phyloP scores from a whole-genome alignment of 306 rosid genomes.

The Luffa acutangula region DNA sequence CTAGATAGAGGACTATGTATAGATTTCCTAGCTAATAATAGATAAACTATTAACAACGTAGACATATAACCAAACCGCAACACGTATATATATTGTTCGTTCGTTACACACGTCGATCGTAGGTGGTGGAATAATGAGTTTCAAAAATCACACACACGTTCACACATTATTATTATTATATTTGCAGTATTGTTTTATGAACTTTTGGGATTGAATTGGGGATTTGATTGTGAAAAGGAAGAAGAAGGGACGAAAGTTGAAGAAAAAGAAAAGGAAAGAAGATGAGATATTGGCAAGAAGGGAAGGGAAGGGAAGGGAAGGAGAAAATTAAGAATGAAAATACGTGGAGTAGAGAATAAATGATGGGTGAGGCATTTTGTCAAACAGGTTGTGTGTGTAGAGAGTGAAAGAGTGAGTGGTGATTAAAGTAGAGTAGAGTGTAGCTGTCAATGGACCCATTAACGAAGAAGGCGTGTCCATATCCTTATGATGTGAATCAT shows the following conservation, averaged over 20 bases:
- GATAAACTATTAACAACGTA: background rate
- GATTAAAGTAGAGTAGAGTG: background rate
- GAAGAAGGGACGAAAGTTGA: background rate
- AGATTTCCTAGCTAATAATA: background rate
- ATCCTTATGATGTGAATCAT: background rate
- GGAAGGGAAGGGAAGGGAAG: background rate
- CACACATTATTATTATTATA: background rate
- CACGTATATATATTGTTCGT: background rate
- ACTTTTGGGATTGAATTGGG: background rate
- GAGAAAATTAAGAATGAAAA: background rate
- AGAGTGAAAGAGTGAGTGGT: too few species aligned
- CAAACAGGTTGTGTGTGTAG: background rate
- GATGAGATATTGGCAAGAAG: background rate
- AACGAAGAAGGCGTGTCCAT: background rate
- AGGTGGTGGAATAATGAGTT: background rate
- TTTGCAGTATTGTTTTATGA: background rate
- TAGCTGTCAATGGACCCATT: background rate
- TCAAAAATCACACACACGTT: too few species aligned
- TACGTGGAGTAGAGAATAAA: background rate
- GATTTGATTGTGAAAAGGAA: background rate
- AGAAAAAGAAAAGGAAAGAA: background rate
- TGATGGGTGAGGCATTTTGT: constrained; percentile 2
- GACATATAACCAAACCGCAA: background rate
- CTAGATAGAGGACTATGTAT: background rate
- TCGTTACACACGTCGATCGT: background rate